phyloP scores from a whole-genome alignment of 2,329 filamentous ascomycete species.

The Alternaria sp. region DNA sequence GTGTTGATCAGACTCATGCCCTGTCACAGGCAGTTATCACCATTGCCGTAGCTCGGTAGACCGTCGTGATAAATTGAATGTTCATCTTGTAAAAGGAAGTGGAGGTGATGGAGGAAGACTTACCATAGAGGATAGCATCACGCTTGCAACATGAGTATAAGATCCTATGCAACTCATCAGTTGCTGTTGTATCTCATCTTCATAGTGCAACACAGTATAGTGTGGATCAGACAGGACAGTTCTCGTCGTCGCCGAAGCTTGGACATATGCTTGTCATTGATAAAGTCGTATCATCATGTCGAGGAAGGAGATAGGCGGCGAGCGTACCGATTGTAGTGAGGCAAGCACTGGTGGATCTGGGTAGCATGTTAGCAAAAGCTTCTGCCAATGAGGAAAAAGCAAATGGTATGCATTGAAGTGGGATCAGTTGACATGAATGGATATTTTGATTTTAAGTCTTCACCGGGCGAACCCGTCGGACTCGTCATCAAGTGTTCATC shows the following conservation, averaged over 20 bases:
- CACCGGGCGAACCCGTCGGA: slow-evolving; percentile 75
- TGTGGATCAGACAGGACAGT: slow-evolving; percentile 46
- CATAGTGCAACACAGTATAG: neutral
- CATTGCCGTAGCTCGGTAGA: slow-evolving; percentile 83
- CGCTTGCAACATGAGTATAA: neutral
- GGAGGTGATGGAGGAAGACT: neutral
- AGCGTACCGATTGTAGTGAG: slow-evolving; percentile 24
- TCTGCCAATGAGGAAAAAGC: neutral
- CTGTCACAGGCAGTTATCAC: slow-evolving; percentile 81
- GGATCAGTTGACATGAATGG: slow-evolving; percentile 71
- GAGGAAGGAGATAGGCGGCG: slow-evolving; percentile 4
- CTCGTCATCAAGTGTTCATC: slow-evolving; percentile 73
- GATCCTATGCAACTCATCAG: slow-evolving; percentile 12
- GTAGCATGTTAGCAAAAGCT: slow-evolving; percentile 9
- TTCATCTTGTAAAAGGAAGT: slow-evolving; percentile 44
- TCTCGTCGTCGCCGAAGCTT: slow-evolving; percentile 68
- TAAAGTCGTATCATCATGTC: slow-evolving; percentile 80
- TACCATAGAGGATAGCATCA: neutral
- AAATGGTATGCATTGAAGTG: neutral
- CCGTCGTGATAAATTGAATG: slow-evolving; percentile 74
- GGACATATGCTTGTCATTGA: slow-evolving; percentile 98
- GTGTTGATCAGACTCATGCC: slow-evolving; percentile 56
- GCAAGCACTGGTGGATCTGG: slow-evolving; percentile 18
- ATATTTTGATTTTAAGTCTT: slow-evolving; percentile 64
- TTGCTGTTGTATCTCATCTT: slow-evolving; percentile 3